Evolutionary conservation across 73 alveolate species (phyloP).

Genomic region (Paramecium caudatum): DNA sequence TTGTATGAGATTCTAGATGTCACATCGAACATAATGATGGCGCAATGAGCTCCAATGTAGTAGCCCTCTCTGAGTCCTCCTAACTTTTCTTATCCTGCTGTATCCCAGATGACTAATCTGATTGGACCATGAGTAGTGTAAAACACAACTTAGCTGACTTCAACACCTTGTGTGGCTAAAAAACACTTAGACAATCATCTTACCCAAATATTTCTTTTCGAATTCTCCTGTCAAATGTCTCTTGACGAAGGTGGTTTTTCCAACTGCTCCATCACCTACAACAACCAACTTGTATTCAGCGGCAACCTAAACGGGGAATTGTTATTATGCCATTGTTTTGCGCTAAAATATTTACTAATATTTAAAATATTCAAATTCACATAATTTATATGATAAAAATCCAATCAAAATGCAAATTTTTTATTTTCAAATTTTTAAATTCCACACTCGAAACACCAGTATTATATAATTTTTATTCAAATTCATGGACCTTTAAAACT

Average conservation of each 20-base stretch:
- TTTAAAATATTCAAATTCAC: background rate
- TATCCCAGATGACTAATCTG: constrained; percentile 92
- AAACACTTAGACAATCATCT: background rate
- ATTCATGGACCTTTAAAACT: constrained; percentile 11
- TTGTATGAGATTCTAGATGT: constrained; percentile 98
- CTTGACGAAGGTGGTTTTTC: constrained; percentile 96
- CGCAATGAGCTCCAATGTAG: constrained; percentile 93
- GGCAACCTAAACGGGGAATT: constrained; percentile 32
- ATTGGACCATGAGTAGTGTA: constrained; percentile 92
- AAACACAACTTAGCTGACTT: constrained; percentile 96
- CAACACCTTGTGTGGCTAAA: constrained; percentile 96
- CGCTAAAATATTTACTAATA: constrained; percentile 27
- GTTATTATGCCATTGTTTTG: constrained; percentile 52
- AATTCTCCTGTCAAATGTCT: constrained; percentile 94
- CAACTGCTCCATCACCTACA: constrained; percentile 97
- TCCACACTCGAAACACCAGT: background rate
- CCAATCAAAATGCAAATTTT: constrained; percentile 40
- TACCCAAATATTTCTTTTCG: constrained; percentile 86
- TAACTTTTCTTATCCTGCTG: constrained; percentile 96
- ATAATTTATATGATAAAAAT: background rate
- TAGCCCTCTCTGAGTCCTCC: constrained; percentile 96
- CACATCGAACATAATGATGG: constrained; percentile 99
- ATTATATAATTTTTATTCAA: constrained; percentile 40
- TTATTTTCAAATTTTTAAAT: background rate
- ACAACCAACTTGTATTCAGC: constrained; percentile 92